Conservation (phyloP, 2,329 filamentous ascomycete genomes). For the Phialophora tarda region DNA sequence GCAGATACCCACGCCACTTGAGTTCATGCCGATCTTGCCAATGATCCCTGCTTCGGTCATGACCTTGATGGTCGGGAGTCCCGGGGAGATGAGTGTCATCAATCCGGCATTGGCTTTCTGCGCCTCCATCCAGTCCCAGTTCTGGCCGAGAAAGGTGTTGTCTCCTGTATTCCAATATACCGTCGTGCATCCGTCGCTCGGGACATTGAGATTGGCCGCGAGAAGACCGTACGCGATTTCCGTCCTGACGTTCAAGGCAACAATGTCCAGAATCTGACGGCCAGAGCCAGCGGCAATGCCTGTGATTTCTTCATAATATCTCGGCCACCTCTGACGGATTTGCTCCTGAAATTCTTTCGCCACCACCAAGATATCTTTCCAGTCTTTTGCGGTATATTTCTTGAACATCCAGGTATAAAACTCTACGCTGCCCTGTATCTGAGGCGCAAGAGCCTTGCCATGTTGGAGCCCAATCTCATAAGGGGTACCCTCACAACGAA, state of each 20-base stretch:
- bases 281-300: not conserved
- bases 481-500: not conserved
- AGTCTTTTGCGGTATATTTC: constrained; percentile 8
- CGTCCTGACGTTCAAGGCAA: not conserved
- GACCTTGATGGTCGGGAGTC: not conserved
- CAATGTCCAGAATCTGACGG: not conserved
- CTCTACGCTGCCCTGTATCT: not conserved
- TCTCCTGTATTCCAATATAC: not conserved
- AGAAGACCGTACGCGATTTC: not conserved
- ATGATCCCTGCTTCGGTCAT: not conserved
- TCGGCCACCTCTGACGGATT: not conserved
- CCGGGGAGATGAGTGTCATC: not conserved
- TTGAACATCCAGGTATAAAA: constrained; percentile 14
- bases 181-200: not conserved
- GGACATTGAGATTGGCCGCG: not conserved
- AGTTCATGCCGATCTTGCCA: not conserved
- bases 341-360: constrained; percentile 40
- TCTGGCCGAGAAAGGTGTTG: not conserved
- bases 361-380: constrained; percentile 26
- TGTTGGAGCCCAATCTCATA: not conserved
- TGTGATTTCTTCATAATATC: not conserved
- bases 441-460: not conserved
- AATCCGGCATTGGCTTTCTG: not conserved
- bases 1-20: not conserved
- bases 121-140: not conserved